Percentiles rank a stretch among this genome's conserved stretches.
Conservation (phyloP, 768 basidiomycete genomes). For the Gautieria morchelliformis region DNA sequence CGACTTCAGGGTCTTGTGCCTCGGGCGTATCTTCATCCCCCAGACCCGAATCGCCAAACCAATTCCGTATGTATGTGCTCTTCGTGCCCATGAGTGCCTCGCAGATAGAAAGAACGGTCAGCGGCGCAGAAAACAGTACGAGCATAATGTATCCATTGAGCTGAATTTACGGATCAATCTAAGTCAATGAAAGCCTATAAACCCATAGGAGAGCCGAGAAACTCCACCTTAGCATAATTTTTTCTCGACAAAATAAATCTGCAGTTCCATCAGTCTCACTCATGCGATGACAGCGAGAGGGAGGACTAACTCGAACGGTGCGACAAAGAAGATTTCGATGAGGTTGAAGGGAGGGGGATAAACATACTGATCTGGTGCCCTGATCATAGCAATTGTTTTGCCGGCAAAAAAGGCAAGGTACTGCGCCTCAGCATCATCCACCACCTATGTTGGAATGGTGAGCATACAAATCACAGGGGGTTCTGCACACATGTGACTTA, state of each 20-base stretch:
- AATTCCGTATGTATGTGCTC: conserved; percentile 55
- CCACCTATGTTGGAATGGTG: conserved; percentile 38
- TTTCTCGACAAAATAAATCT: conserved; percentile 36
- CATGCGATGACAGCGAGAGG: conserved; percentile 1
- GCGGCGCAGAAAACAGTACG: conserved; percentile 71
- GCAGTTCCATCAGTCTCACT: conserved; percentile 9
- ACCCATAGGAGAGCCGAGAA: background rate
- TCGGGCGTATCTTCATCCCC: conserved; percentile 45
- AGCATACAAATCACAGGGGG: background rate
- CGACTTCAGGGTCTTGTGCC: conserved; percentile 50
- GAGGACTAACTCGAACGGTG: conserved; percentile 71
- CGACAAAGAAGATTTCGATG: conserved; percentile 68
- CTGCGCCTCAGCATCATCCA: conserved; percentile 81
- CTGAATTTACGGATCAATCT: conserved; percentile 23
- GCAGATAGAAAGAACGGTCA: conserved; percentile 62
- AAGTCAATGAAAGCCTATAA: background rate
- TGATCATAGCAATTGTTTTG: conserved; percentile 78
- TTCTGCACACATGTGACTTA: conserved; percentile 21
- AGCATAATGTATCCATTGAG: conserved; percentile 76
- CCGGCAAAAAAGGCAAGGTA: conserved; percentile 85
- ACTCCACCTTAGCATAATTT: conserved; percentile 49
- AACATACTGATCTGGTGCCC: conserved; percentile 75
- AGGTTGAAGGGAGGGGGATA: conserved; percentile 94
- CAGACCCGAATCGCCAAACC: conserved; percentile 48
- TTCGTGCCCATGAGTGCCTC: conserved; percentile 52